These are phyloP conservation scores for Lophiotrema nucula DNA, from an alignment of 495 filamentous ascomycete genomes.

Conservation along the genomic window DNA sequence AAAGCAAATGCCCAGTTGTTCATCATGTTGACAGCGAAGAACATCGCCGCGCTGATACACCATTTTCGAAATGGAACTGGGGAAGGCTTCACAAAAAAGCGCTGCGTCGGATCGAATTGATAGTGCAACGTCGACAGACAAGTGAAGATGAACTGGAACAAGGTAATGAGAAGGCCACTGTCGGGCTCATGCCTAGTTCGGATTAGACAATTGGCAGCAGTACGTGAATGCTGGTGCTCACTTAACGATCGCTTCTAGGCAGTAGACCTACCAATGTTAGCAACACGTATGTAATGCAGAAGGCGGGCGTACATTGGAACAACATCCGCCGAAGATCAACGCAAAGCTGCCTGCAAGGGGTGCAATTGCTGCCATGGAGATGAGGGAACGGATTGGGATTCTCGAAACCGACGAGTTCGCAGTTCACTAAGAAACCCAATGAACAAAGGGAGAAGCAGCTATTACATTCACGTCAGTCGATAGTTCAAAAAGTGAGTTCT, in stretches of 20 bases:
- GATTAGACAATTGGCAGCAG: not conserved
- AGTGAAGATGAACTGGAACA: constrained; percentile 88
- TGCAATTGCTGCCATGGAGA: constrained; percentile 28
- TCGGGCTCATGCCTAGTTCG: constrained; percentile 40
- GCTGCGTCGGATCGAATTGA: constrained; percentile 66
- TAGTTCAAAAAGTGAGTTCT: no score
- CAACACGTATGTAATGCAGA: no score
- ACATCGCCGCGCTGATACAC: constrained; percentile 84
- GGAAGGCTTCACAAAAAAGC: constrained; percentile 69
- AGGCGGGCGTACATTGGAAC: constrained; percentile 74
- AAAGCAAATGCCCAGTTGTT: constrained; percentile 99
- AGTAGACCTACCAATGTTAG: constrained; percentile 64
- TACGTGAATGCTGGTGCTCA: constrained; percentile 43
- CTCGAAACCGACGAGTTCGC: not conserved
- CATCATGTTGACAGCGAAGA: constrained; percentile 85
- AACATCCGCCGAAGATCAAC: constrained; percentile 95
- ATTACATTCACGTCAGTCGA: no score
- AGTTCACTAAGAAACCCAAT: not conserved
- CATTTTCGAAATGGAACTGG: constrained; percentile 82
- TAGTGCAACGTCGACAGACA: constrained; percentile 64
- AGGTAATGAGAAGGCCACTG: constrained; percentile 74
- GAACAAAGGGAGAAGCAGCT: no score
- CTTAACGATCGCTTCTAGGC: constrained; percentile 95
- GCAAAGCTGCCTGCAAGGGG: constrained; percentile 61
- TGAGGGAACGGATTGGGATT: not conserved